phyloP scores from a whole-genome alignment of 164 flowering plant genomes.

The Umbellularia californica region DNA sequence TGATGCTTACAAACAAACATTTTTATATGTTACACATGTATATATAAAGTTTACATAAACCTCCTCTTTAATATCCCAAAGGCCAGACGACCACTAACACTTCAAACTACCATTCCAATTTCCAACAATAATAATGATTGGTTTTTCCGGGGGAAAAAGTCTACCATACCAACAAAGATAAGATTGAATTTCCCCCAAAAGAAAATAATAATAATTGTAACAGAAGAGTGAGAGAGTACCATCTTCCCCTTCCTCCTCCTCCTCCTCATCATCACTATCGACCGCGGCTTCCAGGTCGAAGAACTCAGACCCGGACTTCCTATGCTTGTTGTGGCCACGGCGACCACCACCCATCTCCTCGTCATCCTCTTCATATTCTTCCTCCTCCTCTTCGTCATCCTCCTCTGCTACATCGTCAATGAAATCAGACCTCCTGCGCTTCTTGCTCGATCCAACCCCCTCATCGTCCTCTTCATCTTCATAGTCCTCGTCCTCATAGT shows the following conservation, averaged over 20 bases:
- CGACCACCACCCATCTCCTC: conserved; percentile 3
- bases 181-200: too few species aligned
- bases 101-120: too few species aligned
- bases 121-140: too few species aligned
- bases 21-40: too few species aligned
- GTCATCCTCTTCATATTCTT: conserved; percentile 38
- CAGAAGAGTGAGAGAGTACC: conserved; percentile 25
- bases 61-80: too few species aligned
- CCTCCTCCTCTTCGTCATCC: conserved; percentile 70
- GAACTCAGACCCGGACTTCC: conserved; percentile 28
- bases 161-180: too few species aligned
- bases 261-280: conserved; percentile 59
- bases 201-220: too few species aligned
- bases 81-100: too few species aligned
- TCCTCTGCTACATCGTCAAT: conserved; percentile 74
- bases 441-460: conserved; percentile 24
- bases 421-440: conserved; percentile 53
- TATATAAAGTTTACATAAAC: too few species aligned
- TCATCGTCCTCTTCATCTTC: conserved; percentile 16
- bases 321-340: conserved; percentile 21
- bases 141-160: too few species aligned
- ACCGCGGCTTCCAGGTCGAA: conserved; percentile 52
- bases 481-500: conserved; percentile 34
- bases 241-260: conserved; percentile 72
- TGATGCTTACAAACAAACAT: too few species aligned